A percentile compares a stretch with the other conserved stretches of the same genome.
Evolutionary conservation across 1,284 basidiomycete species (phyloP).

Genomic region (Earliella scabrosa): DNA sequence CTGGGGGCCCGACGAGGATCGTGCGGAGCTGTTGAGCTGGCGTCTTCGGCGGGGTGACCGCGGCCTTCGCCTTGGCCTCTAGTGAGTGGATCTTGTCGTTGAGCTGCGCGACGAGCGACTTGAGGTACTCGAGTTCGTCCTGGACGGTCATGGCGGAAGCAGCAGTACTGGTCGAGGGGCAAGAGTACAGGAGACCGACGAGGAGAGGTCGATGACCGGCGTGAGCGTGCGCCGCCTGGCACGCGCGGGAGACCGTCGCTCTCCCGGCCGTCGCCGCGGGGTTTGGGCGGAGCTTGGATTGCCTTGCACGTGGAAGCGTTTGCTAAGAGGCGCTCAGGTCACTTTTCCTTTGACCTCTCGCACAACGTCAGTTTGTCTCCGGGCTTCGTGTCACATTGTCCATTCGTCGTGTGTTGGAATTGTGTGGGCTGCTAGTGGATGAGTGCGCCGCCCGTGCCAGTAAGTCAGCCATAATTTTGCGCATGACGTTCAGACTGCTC

Average conservation of each 20-base stretch:
- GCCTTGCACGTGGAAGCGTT: background rate
- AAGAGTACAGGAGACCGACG: conserved; percentile 12
- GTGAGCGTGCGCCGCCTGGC: background rate
- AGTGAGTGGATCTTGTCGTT: conserved; percentile 79
- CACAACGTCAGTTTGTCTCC: too few relatives aligned
- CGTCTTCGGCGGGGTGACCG: conserved; percentile 50
- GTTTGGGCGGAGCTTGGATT: conserved; percentile 14
- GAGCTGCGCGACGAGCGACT: conserved; percentile 82
- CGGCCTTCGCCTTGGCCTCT: conserved; percentile 65
- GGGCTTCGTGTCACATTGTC: too few relatives aligned
- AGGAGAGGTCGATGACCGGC: conserved; percentile 13
- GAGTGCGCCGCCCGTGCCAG: too few relatives aligned
- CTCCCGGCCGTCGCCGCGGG: conserved; percentile 17
- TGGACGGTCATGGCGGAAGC: conserved; percentile 54
- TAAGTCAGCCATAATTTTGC: too few relatives aligned
- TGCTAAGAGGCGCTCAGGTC: background rate
- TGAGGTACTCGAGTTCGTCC: conserved; percentile 88
- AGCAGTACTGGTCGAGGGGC: conserved; percentile 7
- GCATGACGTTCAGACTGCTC: too few relatives aligned
- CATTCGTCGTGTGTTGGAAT: too few relatives aligned
- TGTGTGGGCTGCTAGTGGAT: too few relatives aligned
- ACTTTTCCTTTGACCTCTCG: background rate
- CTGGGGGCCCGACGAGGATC: conserved; percentile 95
- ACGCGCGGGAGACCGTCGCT: conserved; percentile 9
- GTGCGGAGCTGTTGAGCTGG: conserved; percentile 86